A percentile compares a stretch with the other conserved stretches of the same genome.
These are phyloP conservation scores for Russula sp. DNA, from an alignment of 768 basidiomycete species.

Conservation along the genomic window DNA sequence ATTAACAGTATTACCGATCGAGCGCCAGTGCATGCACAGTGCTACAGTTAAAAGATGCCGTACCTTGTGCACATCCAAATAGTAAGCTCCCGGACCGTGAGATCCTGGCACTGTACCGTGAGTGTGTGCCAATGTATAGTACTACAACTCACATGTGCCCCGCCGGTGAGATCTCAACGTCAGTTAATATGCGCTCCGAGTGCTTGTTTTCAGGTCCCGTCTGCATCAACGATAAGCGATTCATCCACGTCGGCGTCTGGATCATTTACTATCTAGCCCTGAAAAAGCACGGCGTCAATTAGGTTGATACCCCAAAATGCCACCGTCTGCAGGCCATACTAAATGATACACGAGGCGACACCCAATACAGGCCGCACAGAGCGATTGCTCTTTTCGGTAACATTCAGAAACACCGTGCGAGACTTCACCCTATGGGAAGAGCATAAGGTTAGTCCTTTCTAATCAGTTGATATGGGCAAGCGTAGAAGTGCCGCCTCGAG, in stretches of 20 bases:
- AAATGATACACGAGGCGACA: background rate
- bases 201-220: slow-evolving; percentile 64
- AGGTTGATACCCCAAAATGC: background rate
- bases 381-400: background rate
- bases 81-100: background rate
- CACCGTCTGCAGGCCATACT: slow-evolving; percentile 23
- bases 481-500: too few species aligned
- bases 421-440: background rate
- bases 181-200: slow-evolving; percentile 64
- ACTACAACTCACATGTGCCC: slow-evolving; percentile 62
- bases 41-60: slow-evolving; percentile 59
- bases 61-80: slow-evolving; percentile 42
- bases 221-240: slow-evolving; percentile 66
- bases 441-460: too few species aligned
- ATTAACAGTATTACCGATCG: background rate
- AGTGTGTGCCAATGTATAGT: background rate
- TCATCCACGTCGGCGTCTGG: slow-evolving; percentile 59
- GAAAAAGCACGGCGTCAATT: slow-evolving; percentile 33
- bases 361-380: background rate
- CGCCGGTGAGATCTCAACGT: slow-evolving; percentile 60
- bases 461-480: too few species aligned
- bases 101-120: background rate
- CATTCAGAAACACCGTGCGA: background rate
- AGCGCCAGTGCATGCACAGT: background rate
- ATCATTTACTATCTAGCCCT: slow-evolving; percentile 70